Evolutionary conservation across 495 filamentous ascomycete species (phyloP).

Genomic region (Xylaria castorea): DNA sequence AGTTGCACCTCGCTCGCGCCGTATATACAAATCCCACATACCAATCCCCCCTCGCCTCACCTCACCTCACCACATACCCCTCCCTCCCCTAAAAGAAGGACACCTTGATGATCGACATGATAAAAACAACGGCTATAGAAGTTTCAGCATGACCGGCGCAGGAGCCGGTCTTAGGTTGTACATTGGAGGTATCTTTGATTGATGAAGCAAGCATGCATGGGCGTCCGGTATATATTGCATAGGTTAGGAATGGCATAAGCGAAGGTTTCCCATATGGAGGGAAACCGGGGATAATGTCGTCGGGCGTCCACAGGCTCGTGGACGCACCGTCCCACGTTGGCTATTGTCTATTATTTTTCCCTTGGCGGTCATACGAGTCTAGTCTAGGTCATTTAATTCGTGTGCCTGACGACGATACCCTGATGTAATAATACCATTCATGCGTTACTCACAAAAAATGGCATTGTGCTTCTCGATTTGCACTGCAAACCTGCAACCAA

Average conservation of each 20-base stretch:
- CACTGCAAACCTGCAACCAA: not conserved
- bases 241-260: constrained; percentile 9
- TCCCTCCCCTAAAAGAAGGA: not conserved
- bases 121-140: constrained; percentile 27
- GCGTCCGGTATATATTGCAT: constrained; percentile 28
- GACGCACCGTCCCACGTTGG: not conserved
- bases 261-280: not conserved
- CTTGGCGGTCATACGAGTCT: constrained; percentile 10
- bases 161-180: constrained; percentile 23
- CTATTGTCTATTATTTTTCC: constrained; percentile 16
- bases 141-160: constrained; percentile 10
- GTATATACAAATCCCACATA: not conserved
- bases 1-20: not conserved
- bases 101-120: constrained; percentile 26
- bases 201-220: constrained; percentile 27
- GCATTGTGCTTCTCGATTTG: not conserved
- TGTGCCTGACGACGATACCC: constrained; percentile 27
- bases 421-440: constrained; percentile 24
- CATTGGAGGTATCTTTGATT: constrained; percentile 16
- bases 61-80: not conserved
- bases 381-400: constrained; percentile 4
- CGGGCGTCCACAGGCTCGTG: constrained; percentile 17
- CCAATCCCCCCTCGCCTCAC: not conserved
- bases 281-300: constrained; percentile 7
- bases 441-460: constrained; percentile 12